Conservation (phyloP, 2,329 filamentous ascomycete genomes). For the Kalmusia sp. region DNA sequence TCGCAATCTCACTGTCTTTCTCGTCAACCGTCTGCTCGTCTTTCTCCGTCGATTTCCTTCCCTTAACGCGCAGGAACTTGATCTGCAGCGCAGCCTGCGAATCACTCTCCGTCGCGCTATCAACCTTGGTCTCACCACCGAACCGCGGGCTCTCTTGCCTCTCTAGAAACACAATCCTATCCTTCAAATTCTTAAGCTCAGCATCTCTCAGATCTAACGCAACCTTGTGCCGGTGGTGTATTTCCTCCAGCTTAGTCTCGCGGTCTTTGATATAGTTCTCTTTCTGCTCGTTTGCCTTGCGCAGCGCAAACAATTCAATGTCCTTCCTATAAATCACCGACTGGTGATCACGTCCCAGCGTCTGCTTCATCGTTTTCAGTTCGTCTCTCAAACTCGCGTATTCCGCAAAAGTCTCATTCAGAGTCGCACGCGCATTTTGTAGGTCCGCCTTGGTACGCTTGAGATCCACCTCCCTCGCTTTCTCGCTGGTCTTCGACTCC, state of each 20-base stretch:
- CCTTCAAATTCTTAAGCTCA: conserved; percentile 36
- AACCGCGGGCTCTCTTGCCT: conserved; percentile 20
- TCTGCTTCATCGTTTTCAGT: conserved; percentile 39
- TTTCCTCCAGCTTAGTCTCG: conserved; percentile 35
- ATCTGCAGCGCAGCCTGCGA: conserved; percentile 37
- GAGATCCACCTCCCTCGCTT: conserved; percentile 35
- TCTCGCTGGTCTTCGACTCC: conserved; percentile 34
- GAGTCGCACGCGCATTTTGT: conserved; percentile 34
- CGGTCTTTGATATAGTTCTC: conserved; percentile 40
- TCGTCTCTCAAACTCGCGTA: conserved; percentile 38
- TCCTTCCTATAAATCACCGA: conserved; percentile 44
- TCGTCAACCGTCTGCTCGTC: conserved; percentile 21
- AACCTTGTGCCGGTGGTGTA: conserved; percentile 32
- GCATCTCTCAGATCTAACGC: conserved; percentile 39
- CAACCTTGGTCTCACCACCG: conserved; percentile 16
- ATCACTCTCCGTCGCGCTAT: conserved; percentile 26
- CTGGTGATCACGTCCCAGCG: conserved; percentile 40
- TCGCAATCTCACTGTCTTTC: conserved; percentile 36
- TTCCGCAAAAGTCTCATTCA: conserved; percentile 38
- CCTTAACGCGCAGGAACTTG: conserved; percentile 36
- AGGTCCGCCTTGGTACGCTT: conserved; percentile 32
- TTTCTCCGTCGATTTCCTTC: conserved; percentile 25
- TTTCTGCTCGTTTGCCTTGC: conserved; percentile 45
- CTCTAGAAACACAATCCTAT: conserved; percentile 36
- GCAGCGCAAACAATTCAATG: conserved; percentile 45